A percentile compares a stretch with the other conserved stretches of the same genome.
These are phyloP conservation scores for Talaromyces sp. DNA, from an alignment of 2,329 filamentous ascomycete species.

Conservation along the genomic window DNA sequence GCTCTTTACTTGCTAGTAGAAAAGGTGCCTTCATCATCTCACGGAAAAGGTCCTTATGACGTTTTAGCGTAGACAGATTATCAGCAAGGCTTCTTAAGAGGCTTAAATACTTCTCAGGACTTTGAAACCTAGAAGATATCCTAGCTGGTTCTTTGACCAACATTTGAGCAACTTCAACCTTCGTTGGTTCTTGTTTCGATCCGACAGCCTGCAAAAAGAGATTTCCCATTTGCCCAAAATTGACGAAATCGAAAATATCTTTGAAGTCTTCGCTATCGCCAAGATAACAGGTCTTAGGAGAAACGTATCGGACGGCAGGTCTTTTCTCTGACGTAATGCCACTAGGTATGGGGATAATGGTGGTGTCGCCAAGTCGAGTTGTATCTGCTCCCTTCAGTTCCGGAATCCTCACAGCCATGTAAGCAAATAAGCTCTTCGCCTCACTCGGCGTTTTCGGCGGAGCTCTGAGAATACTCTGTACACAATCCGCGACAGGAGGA, in stretches of 20 bases:
- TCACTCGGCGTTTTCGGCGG: slow-evolving; percentile 66
- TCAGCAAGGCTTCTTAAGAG: slow-evolving; percentile 78
- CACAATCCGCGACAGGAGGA: slow-evolving; percentile 72
- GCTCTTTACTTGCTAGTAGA: slow-evolving; percentile 77
- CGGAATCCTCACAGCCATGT: slow-evolving; percentile 71
- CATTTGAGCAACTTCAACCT: slow-evolving; percentile 75
- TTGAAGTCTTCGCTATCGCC: slow-evolving; percentile 69
- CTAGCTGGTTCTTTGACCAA: slow-evolving; percentile 79
- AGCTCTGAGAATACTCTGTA: slow-evolving; percentile 65
- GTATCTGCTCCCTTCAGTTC: slow-evolving; percentile 65
- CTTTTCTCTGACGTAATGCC: slow-evolving; percentile 40
- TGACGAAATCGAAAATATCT: slow-evolving; percentile 94
- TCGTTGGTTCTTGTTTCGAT: slow-evolving; percentile 86
- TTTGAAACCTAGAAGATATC: slow-evolving; percentile 74
- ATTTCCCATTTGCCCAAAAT: slow-evolving; percentile 85
- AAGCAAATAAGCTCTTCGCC: slow-evolving; percentile 72
- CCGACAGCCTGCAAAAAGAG: slow-evolving; percentile 83
- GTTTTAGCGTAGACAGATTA: slow-evolving; percentile 64
- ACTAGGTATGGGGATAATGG: slow-evolving; percentile 65
- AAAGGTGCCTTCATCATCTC: slow-evolving; percentile 73
- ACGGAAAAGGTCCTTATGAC: slow-evolving; percentile 71
- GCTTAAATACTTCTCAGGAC: slow-evolving; percentile 78
- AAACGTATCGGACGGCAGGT: slow-evolving; percentile 52
- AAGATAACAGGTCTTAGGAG: slow-evolving; percentile 74
- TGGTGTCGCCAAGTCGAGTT: slow-evolving; percentile 58